phyloP scores from a whole-genome alignment of 179 eudicot genomes.

The Spinacia oleracea region DNA sequence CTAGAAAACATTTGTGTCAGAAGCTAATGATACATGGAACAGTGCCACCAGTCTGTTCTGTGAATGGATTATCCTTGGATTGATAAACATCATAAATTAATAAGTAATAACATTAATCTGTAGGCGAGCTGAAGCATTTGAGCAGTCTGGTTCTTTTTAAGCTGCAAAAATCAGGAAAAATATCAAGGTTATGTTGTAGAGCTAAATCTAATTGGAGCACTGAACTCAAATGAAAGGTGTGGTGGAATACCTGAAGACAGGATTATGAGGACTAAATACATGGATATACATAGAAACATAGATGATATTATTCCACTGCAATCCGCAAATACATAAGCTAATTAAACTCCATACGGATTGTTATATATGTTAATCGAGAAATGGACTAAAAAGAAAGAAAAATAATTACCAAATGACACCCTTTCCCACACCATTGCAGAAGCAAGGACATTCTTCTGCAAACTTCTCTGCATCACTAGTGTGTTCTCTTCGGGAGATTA shows the following conservation, averaged over 20 bases:
- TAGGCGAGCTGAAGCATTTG: too few relatives aligned
- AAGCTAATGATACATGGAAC: too few relatives aligned
- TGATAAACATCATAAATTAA: too few relatives aligned
- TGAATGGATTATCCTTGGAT: too few relatives aligned
- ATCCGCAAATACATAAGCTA: neutral
- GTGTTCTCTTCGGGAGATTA: constrained; percentile 78
- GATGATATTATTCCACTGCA: constrained; percentile 67
- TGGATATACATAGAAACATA: constrained; percentile 51
- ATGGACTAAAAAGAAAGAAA: neutral
- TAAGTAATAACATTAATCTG: too few relatives aligned
- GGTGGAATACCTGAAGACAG: constrained; percentile 45
- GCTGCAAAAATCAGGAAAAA: neutral
- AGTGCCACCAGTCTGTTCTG: too few relatives aligned
- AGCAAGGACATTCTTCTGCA: constrained; percentile 86
- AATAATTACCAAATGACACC: constrained; percentile 65
- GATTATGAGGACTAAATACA: constrained; percentile 67
- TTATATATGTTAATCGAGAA: neutral
- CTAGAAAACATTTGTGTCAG: too few relatives aligned
- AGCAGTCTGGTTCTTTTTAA: neutral
- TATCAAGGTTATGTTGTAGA: neutral
- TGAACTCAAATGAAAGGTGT: neutral
- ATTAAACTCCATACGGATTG: too few relatives aligned
- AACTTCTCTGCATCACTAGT: constrained; percentile 96
- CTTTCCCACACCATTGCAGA: constrained; percentile 86
- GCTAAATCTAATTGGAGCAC: neutral